phyloP scores from a whole-genome alignment of 140 eudicot genomes.

The Cichorium intybus region DNA sequence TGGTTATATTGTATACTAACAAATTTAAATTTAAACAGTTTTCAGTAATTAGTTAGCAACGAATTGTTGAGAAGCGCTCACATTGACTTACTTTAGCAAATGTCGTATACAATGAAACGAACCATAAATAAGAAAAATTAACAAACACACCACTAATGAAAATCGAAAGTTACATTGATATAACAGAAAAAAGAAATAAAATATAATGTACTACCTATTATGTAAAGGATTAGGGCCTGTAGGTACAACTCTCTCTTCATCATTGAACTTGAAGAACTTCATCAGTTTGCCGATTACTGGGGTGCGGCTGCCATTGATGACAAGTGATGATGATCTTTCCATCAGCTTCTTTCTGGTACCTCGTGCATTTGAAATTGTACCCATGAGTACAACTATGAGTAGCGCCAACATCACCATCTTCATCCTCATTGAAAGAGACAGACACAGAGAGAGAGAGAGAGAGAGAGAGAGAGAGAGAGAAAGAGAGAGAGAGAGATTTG shows the following conservation, averaged over 20 bases:
- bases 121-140: background rate
- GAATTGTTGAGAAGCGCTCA: background rate
- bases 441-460: constrained; percentile 2
- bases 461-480: background rate
- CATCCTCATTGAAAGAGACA: constrained; percentile 30
- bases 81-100: too few species aligned
- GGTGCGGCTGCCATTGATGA: background rate
- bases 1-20: too few species aligned
- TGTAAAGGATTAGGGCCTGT: constrained; percentile 43
- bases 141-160: background rate
- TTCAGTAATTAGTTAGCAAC: background rate
- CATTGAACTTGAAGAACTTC: constrained; percentile 21
- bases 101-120: background rate
- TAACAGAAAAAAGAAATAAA: background rate
- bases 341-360: constrained; percentile 32
- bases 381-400: constrained; percentile 22
- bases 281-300: constrained; percentile 4
- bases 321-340: constrained; percentile 14
- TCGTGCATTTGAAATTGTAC: constrained; percentile 20
- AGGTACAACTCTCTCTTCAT: constrained; percentile 35
- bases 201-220: constrained; percentile 18
- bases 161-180: background rate
- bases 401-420: constrained; percentile 24
- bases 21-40: too few species aligned
- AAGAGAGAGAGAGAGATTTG: background rate